These are phyloP conservation scores for Trichoderma sp. DNA, from an alignment of 2,329 filamentous ascomycete species.

Conservation along the genomic window DNA sequence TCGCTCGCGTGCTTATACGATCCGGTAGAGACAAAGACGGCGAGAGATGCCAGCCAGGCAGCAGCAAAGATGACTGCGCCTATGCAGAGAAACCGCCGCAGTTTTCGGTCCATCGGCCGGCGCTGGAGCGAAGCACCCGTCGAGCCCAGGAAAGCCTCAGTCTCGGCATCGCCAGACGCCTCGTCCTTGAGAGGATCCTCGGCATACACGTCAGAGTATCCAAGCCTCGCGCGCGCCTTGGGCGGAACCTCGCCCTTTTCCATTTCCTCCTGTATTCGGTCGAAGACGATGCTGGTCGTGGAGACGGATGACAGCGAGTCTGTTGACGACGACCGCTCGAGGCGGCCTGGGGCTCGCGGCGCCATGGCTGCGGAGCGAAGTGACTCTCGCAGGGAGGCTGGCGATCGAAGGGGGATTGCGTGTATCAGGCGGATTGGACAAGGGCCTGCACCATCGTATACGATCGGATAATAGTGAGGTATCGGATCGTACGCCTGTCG, in stretches of 20 bases:
- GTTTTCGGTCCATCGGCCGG: slow-evolving; percentile 65
- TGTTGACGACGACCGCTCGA: slow-evolving; percentile 44
- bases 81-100: slow-evolving; percentile 65
- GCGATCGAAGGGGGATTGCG: not conserved
- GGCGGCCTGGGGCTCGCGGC: slow-evolving; percentile 2
- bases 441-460: slow-evolving; percentile 4
- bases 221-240: slow-evolving; percentile 32
- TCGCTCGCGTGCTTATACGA: slow-evolving; percentile 66
- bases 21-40: slow-evolving; percentile 66
- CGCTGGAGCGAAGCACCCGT: slow-evolving; percentile 42
- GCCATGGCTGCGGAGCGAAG: slow-evolving; percentile 20
- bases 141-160: slow-evolving; percentile 53
- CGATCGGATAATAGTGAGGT: not conserved
- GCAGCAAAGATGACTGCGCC: slow-evolving; percentile 62
- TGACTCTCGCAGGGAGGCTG: slow-evolving; percentile 6
- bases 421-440: slow-evolving; percentile 13
- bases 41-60: slow-evolving; percentile 69
- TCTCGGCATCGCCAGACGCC: slow-evolving; percentile 47
- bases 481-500: not conserved
- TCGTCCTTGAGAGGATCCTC: slow-evolving; percentile 40
- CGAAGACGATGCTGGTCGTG: slow-evolving; percentile 80
- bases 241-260: slow-evolving; percentile 38
- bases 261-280: slow-evolving; percentile 66
- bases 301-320: slow-evolving; percentile 76
- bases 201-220: slow-evolving; percentile 43